A percentile compares a stretch with the other conserved stretches of the same genome.
Conservation (phyloP, 2,329 filamentous ascomycete species). For the Colletotrichum liriopes region DNA sequence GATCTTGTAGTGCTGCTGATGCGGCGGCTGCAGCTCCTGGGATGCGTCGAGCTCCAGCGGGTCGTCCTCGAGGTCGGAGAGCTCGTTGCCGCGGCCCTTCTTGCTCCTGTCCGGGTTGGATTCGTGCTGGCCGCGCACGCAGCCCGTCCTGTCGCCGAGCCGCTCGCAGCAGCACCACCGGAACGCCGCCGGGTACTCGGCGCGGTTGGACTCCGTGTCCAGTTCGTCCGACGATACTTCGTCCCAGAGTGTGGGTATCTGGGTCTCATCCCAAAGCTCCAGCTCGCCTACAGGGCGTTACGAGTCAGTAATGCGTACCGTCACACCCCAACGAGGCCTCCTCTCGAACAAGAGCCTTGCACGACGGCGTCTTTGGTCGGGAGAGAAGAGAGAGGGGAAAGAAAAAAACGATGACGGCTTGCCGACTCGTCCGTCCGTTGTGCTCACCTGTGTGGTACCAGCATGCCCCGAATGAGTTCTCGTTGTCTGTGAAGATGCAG, state of each 20-base stretch:
- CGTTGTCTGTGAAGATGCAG: constrained; percentile 41
- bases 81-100: constrained; percentile 40
- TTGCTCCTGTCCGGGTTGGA: constrained; percentile 41
- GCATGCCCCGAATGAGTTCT: constrained; percentile 39
- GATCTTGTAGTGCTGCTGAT: constrained; percentile 20
- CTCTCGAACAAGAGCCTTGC: too few species aligned
- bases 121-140: constrained; percentile 39
- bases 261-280: constrained; percentile 41
- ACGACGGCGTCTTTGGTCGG: too few species aligned
- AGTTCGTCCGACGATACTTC: constrained; percentile 38
- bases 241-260: constrained; percentile 33
- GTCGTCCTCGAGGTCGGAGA: constrained; percentile 37
- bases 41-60: constrained; percentile 32
- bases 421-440: background rate
- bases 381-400: background rate
- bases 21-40: constrained; percentile 18
- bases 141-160: constrained; percentile 33
- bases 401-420: background rate
- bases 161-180: constrained; percentile 42
- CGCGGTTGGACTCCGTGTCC: constrained; percentile 41
- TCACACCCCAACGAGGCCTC: background rate
- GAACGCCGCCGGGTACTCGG: constrained; percentile 40
- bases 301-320: constrained; percentile 23
- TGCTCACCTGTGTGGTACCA: constrained; percentile 42
- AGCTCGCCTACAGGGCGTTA: constrained; percentile 29